phyloP scores from a whole-genome alignment of 73 alveolate species.

The Paramecium sonneborni region DNA sequence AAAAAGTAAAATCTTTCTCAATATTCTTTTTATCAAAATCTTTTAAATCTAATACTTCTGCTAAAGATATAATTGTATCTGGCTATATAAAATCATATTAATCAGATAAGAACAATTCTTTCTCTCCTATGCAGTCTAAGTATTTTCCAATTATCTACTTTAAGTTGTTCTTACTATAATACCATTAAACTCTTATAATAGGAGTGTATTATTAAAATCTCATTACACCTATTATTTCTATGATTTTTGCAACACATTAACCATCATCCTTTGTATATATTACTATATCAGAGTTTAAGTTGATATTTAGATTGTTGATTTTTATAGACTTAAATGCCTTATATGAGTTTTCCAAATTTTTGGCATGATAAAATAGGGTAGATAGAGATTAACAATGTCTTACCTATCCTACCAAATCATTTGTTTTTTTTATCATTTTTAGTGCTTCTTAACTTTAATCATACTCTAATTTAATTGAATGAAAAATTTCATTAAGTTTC shows the following conservation, averaged over 20 bases:
- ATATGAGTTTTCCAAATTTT: background rate
- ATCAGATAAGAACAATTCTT: background rate
- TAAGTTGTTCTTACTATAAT: slow-evolving; percentile 17
- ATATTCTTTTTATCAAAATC: background rate
- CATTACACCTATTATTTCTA: background rate
- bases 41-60: background rate
- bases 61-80: background rate
- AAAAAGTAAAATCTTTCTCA: background rate
- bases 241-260: background rate
- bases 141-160: background rate
- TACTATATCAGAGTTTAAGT: background rate
- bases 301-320: slow-evolving; percentile 8
- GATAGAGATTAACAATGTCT: background rate
- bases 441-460: background rate
- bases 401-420: slow-evolving; percentile 20
- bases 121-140: background rate
- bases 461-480: slow-evolving; percentile 3
- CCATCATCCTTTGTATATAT: slow-evolving; percentile 12
- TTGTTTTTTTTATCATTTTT: background rate
- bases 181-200: background rate
- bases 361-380: background rate
- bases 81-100: background rate
- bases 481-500: background rate
- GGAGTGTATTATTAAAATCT: slow-evolving; percentile 27
- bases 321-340: background rate